Evolutionary conservation across 805 yeast genomes (phyloP).

Genomic region (Kuraishia ogatae): DNA sequence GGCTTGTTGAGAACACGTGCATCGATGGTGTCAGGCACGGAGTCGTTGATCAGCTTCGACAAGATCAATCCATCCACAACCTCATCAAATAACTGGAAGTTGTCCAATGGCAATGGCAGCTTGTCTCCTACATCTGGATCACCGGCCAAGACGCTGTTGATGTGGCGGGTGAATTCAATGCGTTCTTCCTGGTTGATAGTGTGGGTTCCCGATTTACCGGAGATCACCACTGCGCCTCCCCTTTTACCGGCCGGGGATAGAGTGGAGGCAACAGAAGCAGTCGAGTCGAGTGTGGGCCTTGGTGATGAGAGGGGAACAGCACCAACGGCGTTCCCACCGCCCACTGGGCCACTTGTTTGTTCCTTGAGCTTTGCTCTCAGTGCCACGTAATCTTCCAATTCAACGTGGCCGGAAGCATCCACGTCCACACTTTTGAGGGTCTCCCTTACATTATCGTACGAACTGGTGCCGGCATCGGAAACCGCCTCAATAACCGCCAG

Average conservation of each 20-base stretch:
- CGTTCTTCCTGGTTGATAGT: conserved; percentile 97
- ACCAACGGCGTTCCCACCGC: conserved; percentile 8
- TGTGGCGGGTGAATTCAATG: conserved; percentile 91
- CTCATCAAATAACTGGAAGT: conserved; percentile 94
- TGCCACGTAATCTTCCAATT: conserved; percentile 87
- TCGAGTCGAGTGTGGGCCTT: conserved; percentile 16
- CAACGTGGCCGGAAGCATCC: conserved; percentile 96
- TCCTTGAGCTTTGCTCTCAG: conserved; percentile 75
- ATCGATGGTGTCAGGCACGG: conserved; percentile 97
- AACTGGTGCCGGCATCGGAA: conserved; percentile 66
- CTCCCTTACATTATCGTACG: conserved; percentile 91
- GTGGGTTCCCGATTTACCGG: conserved; percentile 87
- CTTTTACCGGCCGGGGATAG: conserved; percentile 44
- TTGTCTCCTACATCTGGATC: conserved; percentile 79
- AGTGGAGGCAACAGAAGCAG: conserved; percentile 18
- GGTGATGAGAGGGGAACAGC: conserved; percentile 11
- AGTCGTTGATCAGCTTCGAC: conserved; percentile 90
- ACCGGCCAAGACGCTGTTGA: conserved; percentile 84
- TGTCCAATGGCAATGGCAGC: conserved; percentile 86
- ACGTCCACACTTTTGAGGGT: conserved; percentile 85
- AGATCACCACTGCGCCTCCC: conserved; percentile 64
- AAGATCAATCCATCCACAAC: conserved; percentile 91
- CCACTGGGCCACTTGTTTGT: conserved; percentile 15
- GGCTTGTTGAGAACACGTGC: conserved; percentile 93
- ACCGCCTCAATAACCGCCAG: conserved; percentile 81